phyloP scores from a whole-genome alignment of 1,139 yeast genomes.

The Hansenula anomala region DNA sequence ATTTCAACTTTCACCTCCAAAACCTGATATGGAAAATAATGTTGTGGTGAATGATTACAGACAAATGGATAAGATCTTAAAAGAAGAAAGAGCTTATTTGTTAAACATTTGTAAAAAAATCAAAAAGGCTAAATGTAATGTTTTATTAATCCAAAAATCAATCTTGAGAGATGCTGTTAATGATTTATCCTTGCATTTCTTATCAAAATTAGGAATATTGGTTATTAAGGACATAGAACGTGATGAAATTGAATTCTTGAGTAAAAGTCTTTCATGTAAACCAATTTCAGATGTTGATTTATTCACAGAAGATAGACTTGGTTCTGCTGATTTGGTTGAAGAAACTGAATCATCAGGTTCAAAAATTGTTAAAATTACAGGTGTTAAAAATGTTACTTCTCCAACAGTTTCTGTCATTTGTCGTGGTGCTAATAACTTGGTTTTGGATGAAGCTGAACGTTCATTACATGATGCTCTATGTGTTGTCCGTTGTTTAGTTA shows the following conservation, averaged over 20 bases:
- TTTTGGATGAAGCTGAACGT: slow-evolving; percentile 94
- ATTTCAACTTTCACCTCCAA: slow-evolving; percentile 97
- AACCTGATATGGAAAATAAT: slow-evolving; percentile 97
- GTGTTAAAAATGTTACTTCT: slow-evolving; percentile 54
- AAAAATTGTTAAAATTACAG: slow-evolving; percentile 87
- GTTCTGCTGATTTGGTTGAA: slow-evolving; percentile 87
- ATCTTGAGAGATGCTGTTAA: slow-evolving; percentile 96
- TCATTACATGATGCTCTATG: slow-evolving; percentile 96
- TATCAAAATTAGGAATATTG: slow-evolving; percentile 87
- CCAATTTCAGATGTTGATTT: slow-evolving; percentile 95
- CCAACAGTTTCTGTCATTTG: slow-evolving; percentile 89
- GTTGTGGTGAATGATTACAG: slow-evolving; percentile 96
- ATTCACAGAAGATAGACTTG: slow-evolving; percentile 89
- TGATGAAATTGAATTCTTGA: slow-evolving; percentile 91
- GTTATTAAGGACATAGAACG: slow-evolving; percentile 95
- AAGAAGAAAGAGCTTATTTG: slow-evolving; percentile 94
- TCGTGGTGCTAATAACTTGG: slow-evolving; percentile 89
- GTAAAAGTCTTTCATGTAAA: slow-evolving; percentile 88
- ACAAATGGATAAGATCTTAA: slow-evolving; percentile 97
- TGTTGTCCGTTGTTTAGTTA: slow-evolving; percentile 92
- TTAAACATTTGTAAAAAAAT: slow-evolving; percentile 93
- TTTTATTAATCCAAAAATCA: slow-evolving; percentile 86
- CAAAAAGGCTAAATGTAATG: slow-evolving; percentile 96
- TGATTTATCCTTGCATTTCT: slow-evolving; percentile 91
- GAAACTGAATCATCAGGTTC: slow-evolving; percentile 92